These are phyloP conservation scores for Tetradesmus obliquus DNA, from an alignment of 139 green algal genomes.

Conservation along the genomic window DNA sequence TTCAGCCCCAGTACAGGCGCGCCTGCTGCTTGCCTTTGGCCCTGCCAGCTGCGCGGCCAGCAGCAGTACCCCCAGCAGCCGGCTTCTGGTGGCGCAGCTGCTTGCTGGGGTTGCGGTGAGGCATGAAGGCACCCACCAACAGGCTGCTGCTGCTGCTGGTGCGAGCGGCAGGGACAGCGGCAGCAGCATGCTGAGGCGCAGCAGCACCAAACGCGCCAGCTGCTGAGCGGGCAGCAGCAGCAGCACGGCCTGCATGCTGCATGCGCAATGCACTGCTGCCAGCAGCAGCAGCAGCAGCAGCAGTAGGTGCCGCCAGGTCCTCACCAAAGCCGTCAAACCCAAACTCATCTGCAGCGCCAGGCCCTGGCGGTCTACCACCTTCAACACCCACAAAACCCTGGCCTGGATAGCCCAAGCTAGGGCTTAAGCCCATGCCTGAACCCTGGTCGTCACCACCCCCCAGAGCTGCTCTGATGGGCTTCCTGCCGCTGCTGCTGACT, in stretches of 20 bases:
- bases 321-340: neutral
- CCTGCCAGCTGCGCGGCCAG: neutral
- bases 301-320: neutral
- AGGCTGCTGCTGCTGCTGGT: neutral
- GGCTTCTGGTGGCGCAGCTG: neutral
- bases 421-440: neutral
- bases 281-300: neutral
- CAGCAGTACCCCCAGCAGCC: neutral
- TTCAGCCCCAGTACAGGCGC: conserved; percentile 26
- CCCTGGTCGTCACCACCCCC: neutral
- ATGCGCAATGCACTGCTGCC: neutral
- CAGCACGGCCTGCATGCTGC: neutral
- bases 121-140: conserved; percentile 18
- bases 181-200: neutral
- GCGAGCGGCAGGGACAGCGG: neutral
- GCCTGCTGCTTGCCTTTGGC: conserved; percentile 17
- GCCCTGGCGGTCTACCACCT: neutral
- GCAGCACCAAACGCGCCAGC: neutral
- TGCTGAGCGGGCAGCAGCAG: neutral
- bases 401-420: neutral
- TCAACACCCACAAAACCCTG: neutral
- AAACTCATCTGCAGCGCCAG: neutral
- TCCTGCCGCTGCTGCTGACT: neutral
- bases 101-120: conserved; percentile 13
- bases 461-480: neutral